phyloP scores from a whole-genome alignment of 2,329 filamentous ascomycete genomes.

The Cercospora janseana region DNA sequence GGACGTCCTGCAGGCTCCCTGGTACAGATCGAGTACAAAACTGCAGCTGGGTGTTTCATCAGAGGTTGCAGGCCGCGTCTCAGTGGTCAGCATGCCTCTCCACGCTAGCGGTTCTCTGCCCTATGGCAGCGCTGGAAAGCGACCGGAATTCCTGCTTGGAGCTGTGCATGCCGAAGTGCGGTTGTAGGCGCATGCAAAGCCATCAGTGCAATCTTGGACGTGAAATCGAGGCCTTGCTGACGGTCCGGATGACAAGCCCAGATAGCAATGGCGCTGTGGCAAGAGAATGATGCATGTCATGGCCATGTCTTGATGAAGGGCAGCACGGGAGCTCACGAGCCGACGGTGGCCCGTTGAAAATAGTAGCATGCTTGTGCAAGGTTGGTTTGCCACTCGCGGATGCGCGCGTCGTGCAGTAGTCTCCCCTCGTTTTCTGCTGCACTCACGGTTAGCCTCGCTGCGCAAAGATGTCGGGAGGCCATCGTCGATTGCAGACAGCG shows the following conservation, averaged over 20 bases:
- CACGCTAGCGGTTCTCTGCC: conserved; percentile 15
- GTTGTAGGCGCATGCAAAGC: no score
- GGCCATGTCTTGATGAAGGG: no score
- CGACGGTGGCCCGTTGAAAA: conserved; percentile 6
- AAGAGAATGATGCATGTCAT: no score
- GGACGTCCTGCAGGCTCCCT: conserved; percentile 9
- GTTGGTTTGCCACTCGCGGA: conserved; percentile 15
- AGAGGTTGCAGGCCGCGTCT: conserved; percentile 15
- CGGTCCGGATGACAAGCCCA: no score
- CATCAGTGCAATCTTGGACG: no score
- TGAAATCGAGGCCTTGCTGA: no score
- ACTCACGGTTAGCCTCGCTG: conserved; percentile 7
- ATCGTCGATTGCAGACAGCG: conserved; percentile 10
- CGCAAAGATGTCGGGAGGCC: conserved; percentile 1
- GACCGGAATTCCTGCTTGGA: conserved; percentile 4
- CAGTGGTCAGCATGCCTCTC: conserved; percentile 13
- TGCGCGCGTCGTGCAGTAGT: conserved; percentile 11
- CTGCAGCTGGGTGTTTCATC: conserved; percentile 20
- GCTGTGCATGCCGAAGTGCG: background rate
- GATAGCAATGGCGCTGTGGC: no score
- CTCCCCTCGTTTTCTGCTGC: background rate
- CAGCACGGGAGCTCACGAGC: background rate
- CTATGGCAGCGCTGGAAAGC: conserved; percentile 7
- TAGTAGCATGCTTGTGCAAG: conserved; percentile 11
- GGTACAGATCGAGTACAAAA: conserved; percentile 15